Conservation (phyloP, 768 basidiomycete genomes). For the Russula compacta region DNA sequence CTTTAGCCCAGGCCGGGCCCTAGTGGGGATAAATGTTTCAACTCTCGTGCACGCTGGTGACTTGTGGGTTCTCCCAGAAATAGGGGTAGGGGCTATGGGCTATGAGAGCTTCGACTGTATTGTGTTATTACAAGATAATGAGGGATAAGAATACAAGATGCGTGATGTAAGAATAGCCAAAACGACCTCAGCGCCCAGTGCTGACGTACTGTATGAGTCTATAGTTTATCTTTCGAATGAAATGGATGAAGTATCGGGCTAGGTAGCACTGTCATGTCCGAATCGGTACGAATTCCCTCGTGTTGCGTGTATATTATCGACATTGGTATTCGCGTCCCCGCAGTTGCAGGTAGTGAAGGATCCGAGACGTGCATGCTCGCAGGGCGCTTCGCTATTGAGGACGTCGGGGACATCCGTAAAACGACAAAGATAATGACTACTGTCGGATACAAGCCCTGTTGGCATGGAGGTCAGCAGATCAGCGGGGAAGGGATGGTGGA, state of each 20-base stretch:
- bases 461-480: not conserved
- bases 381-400: not conserved
- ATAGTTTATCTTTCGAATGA: not conserved
- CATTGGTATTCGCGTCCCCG: conserved; percentile 1
- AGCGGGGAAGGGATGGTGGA: not conserved
- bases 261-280: not conserved
- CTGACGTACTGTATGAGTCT: not conserved
- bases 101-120: not conserved
- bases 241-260: not conserved
- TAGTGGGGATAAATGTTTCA: too few species aligned
- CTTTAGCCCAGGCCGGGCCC: too few species aligned
- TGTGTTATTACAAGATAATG: not conserved
- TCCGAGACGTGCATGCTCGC: not conserved
- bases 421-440: conserved; percentile 8
- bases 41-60: too few species aligned
- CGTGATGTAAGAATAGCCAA: not conserved
- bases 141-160: not conserved
- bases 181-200: too few species aligned
- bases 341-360: not conserved
- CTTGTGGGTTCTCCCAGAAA: too few species aligned
- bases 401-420: conserved; percentile 5
- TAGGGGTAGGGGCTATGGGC: too few species aligned
- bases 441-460: conserved; percentile 9
- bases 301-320: not conserved
- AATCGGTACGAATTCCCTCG: not conserved